Evolutionary conservation across 192 early-diverging fungal species (phyloP), one percentile per base, ranked within the genome.

Genomic region (Podila epigama): DNA sequence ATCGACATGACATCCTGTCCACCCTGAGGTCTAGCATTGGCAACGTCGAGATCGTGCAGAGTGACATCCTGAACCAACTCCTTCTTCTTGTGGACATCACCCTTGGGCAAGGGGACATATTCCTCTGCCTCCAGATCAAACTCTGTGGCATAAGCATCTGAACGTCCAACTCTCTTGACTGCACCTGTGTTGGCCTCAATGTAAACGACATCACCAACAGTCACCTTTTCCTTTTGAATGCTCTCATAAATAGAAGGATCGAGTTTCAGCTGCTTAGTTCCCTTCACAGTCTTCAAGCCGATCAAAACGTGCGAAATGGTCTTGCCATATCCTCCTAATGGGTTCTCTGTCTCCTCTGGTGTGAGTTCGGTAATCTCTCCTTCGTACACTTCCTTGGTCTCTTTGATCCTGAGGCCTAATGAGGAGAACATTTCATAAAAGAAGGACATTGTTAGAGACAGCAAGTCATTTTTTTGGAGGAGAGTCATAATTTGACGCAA

Each of bases 321-420:
- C 84, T 98, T 99, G 35, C 94, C 93, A 80, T 99, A 99, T 16
- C 98, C 98, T 63, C 98, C 96, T 20, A 99, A 85, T 34, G 95
- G 96, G 82, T 99, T 97, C 83, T 99, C 98, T 25, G 94, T 94
- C 83, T 99, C 98, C 59, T 96, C 98, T 35, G 97, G 96, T 20
- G 94, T 94, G 35, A 99, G 83, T 69, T 99, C 96, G 0, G 95
- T 97, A 27, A 99, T 95, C 81, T 99, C 98, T 58, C 98, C 98
- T 81, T 99, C 98, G 69, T 99, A 99, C 0, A 99, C 98, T 82
- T 99, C 96, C 82, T 98, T 99, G 28, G 94, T 95, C 68, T 99
- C 98, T 82, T 98, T 98, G 81, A 98, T 95, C 34, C 96, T 89
- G 54, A 99, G 82, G 27, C 94, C 94, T 89, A 72, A 32, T 32